Percentiles rank a stretch among this genome's conserved stretches.
Evolutionary conservation across 106 monocot genomes (phyloP).

Genomic region (Acorus calamus): DNA sequence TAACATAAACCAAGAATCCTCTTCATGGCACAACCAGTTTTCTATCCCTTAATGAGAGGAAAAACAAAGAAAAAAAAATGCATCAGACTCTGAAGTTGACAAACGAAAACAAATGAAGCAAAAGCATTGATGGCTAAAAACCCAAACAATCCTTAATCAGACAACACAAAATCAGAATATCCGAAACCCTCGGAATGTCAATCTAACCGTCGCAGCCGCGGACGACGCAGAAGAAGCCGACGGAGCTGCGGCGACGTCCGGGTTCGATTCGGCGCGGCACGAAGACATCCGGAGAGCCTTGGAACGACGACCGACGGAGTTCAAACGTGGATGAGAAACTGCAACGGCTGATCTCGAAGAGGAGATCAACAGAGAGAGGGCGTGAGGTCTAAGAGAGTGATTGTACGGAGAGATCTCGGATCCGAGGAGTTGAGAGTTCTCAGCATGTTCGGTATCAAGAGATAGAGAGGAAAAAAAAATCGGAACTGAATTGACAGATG

Average conservation of each 20-base stretch:
- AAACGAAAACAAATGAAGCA: no score
- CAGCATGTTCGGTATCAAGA: conserved; percentile 19
- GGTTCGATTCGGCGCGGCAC: conserved; percentile 13
- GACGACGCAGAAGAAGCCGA: conserved; percentile 8
- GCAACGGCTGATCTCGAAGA: conserved; percentile 1
- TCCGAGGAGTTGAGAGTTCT: conserved; percentile 32
- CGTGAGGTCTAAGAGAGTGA: conserved; percentile 6
- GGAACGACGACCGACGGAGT: not conserved
- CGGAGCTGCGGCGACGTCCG: conserved; percentile 14
- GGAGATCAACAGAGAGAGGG: conserved; percentile 2
- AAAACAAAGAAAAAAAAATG: no score
- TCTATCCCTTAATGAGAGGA: no score
- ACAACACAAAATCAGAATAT: not conserved
- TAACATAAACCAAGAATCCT: no score
- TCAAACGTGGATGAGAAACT: not conserved
- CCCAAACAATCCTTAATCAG: no score
- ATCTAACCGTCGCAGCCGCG: conserved; percentile 14
- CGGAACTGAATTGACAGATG: no score
- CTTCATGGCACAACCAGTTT: no score
- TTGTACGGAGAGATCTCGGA: conserved; percentile 17
- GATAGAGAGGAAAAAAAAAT: no score
- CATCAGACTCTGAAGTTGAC: no score
- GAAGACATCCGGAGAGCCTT: conserved; percentile 37
- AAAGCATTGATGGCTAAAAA: no score
- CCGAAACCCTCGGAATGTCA: not conserved